Evolutionary conservation across 1,284 basidiomycete genomes (phyloP).

Genomic region (Ustilago tritici): DNA sequence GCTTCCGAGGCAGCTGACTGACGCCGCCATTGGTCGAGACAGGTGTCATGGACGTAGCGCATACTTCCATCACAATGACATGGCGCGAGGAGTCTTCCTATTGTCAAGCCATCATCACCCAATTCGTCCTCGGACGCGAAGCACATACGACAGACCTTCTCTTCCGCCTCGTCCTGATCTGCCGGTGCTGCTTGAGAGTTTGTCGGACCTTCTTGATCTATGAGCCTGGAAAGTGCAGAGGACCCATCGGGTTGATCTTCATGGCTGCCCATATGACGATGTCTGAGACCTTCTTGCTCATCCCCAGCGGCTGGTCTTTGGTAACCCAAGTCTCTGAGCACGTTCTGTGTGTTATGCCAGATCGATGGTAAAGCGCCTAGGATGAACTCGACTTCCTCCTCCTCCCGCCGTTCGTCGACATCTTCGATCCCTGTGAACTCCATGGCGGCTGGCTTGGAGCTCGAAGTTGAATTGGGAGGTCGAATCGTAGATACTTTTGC

Average conservation of each 20-base stretch:
- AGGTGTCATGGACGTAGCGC: conserved; percentile 45
- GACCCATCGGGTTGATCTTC: background rate
- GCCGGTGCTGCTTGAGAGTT: background rate
- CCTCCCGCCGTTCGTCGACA: conserved; percentile 25
- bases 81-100: conserved; percentile 41
- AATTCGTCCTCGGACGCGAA: conserved; percentile 40
- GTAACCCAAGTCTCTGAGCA: conserved; percentile 43
- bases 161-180: conserved; percentile 19
- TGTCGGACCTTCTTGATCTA: background rate
- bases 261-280: conserved; percentile 1
- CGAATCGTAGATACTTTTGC: background rate
- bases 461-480: background rate
- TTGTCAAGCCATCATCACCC: conserved; percentile 37
- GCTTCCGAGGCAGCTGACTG: conserved; percentile 32
- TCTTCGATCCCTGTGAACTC: conserved; percentile 14
- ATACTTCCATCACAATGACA: conserved; percentile 52
- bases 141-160: conserved; percentile 49
- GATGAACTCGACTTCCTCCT: conserved; percentile 48
- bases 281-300: conserved; percentile 11
- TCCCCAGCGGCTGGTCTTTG: conserved; percentile 4
- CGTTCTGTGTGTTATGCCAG: conserved; percentile 44
- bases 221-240: background rate
- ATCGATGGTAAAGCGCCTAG: conserved; percentile 38
- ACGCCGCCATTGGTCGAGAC: conserved; percentile 45
- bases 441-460: conserved; percentile 13